Percentiles rank a stretch among this genome's conserved stretches.
Evolutionary conservation across 306 rosid species (phyloP).

Genomic region (Vigna nakashimae): DNA sequence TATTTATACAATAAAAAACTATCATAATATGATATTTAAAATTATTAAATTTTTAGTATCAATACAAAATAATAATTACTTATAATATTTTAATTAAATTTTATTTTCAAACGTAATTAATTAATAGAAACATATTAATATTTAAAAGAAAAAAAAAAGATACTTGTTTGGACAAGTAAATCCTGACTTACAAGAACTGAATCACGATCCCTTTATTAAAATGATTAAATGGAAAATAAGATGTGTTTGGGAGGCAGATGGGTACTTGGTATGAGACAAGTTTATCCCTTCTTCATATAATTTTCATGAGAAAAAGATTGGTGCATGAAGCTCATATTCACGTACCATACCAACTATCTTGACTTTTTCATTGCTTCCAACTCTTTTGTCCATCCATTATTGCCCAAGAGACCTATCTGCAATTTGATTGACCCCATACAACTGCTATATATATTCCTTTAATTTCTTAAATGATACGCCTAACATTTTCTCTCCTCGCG

Average conservation of each 20-base stretch:
- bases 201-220: too few species aligned
- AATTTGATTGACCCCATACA: background rate
- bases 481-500: background rate
- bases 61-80: too few species aligned
- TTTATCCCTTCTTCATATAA: constrained; percentile 20
- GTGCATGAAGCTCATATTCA: constrained; percentile 4
- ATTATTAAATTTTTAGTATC: too few species aligned
- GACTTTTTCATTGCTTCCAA: background rate
- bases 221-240: background rate
- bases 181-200: too few species aligned
- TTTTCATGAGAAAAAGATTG: constrained; percentile 6
- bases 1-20: too few species aligned
- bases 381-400: background rate
- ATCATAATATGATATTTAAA: too few species aligned
- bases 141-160: too few species aligned
- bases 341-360: background rate
- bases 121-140: too few species aligned
- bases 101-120: too few species aligned
- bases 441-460: too few species aligned
- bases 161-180: too few species aligned
- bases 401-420: background rate
- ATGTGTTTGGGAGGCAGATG: background rate
- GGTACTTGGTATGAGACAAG: background rate
- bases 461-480: background rate
- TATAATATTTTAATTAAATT: too few species aligned